A percentile compares a stretch with the other conserved stretches of the same genome.
These are phyloP conservation scores for Cyclanthera cordifolia DNA, from an alignment of 306 rosid genomes.

Conservation along the genomic window DNA sequence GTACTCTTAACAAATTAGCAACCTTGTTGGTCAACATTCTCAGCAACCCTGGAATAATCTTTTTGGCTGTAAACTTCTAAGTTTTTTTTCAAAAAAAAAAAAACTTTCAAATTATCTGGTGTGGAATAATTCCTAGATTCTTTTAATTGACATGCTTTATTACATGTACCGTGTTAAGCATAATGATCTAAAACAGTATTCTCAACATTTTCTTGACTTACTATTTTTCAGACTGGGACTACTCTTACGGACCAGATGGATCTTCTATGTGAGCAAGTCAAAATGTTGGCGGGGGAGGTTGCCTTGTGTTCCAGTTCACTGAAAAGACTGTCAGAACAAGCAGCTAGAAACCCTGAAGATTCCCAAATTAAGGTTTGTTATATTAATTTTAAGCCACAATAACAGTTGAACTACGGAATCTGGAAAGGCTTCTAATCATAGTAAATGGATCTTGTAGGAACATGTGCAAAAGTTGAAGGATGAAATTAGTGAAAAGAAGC, in stretches of 20 bases:
- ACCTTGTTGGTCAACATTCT: neutral
- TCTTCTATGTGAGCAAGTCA: conserved; percentile 76
- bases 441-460: conserved; percentile 34
- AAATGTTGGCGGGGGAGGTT: conserved; percentile 86
- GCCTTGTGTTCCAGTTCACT: conserved; percentile 73
- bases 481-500: conserved; percentile 71
- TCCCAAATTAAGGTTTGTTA: conserved; percentile 49
- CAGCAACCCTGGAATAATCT: neutral
- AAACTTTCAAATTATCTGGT: neutral
- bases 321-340: conserved; percentile 70
- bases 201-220: conserved; percentile 4
- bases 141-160: neutral
- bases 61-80: too few species aligned
- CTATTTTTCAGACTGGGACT: conserved; percentile 53
- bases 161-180: neutral
- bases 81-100: too few species aligned
- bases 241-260: conserved; percentile 84
- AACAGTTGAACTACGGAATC: conserved; percentile 1
- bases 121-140: neutral
- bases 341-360: conserved; percentile 51
- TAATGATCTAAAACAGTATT: neutral
- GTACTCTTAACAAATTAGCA: neutral
- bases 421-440: neutral
- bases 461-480: conserved; percentile 56
- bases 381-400: conserved; percentile 14